Conservation (phyloP, 1,139 yeast genomes). For the Hyphopichia fennica region DNA sequence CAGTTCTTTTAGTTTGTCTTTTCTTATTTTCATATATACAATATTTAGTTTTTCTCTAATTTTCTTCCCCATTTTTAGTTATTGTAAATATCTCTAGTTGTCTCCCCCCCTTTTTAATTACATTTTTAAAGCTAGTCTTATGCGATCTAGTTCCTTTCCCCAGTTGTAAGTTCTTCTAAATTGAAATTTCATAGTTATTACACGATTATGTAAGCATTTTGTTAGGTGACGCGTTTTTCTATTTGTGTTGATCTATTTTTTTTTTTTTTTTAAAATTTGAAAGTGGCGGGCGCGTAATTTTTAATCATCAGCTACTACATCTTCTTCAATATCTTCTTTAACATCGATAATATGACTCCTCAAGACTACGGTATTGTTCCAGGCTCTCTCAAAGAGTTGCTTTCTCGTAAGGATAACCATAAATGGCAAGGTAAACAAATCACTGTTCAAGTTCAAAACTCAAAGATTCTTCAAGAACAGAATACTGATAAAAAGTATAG, state of each 20-base stretch:
- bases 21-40: not conserved
- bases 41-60: not conserved
- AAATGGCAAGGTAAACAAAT: slow-evolving; percentile 4
- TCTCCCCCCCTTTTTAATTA: not conserved
- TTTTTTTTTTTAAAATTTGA: not conserved
- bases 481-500: slow-evolving; percentile 3
- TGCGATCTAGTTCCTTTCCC: no score
- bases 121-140: not conserved
- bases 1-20: not conserved
- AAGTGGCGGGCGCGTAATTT: slow-evolving; percentile 3
- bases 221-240: not conserved
- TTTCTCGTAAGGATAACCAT: slow-evolving; percentile 3
- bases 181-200: no score
- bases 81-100: not conserved
- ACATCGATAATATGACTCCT: not conserved
- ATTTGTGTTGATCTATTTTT: not conserved
- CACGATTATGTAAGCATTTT: no score
- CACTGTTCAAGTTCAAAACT: slow-evolving; percentile 3
- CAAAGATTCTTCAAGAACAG: slow-evolving; percentile 2
- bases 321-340: not conserved
- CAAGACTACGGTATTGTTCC: slow-evolving; percentile 3
- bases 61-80: not conserved
- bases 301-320: not conserved
- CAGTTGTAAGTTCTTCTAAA: no score
- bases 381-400: slow-evolving; percentile 3